phyloP scores from a whole-genome alignment of 257 asterid species.

The Solanum etuberosum region DNA sequence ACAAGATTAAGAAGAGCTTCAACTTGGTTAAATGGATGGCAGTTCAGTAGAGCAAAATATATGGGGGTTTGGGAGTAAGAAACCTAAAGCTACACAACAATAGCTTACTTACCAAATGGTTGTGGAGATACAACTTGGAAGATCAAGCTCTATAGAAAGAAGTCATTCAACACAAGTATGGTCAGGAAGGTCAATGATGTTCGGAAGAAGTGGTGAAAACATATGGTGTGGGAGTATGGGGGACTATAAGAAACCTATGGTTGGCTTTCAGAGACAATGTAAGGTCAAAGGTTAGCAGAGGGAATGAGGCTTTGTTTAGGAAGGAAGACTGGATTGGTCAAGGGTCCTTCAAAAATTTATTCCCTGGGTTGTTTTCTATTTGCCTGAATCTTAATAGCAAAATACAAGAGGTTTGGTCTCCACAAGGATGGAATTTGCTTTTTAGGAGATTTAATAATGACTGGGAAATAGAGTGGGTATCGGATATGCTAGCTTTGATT shows the following conservation, averaged over 20 bases:
- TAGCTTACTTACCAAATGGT: not conserved
- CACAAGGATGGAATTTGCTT: not conserved
- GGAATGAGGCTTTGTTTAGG: not conserved
- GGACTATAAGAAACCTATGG: not conserved
- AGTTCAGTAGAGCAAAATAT: not conserved
- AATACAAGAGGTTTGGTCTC: not conserved
- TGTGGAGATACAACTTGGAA: not conserved
- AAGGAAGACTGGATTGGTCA: not conserved
- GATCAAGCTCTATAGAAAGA: not conserved
- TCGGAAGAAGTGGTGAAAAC: not conserved
- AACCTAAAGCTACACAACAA: not conserved
- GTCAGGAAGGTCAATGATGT: not conserved
- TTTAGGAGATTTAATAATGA: not conserved
- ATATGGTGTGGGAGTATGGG: not conserved
- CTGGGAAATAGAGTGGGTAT: not conserved
- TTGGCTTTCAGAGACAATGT: not conserved
- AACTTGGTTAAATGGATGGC: not conserved
- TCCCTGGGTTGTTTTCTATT: not conserved
- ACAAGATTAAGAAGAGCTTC: not conserved
- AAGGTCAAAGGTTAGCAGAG: not conserved
- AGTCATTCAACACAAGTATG: not conserved
- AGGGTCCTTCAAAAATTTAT: not conserved
- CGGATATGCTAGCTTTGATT: not conserved
- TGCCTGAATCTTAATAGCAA: not conserved
- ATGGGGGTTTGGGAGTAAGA: not conserved